A percentile compares a stretch with the other conserved stretches of the same genome.
Evolutionary conservation across 768 basidiomycete species (phyloP).

Genomic region (Nidula microcarpa): DNA sequence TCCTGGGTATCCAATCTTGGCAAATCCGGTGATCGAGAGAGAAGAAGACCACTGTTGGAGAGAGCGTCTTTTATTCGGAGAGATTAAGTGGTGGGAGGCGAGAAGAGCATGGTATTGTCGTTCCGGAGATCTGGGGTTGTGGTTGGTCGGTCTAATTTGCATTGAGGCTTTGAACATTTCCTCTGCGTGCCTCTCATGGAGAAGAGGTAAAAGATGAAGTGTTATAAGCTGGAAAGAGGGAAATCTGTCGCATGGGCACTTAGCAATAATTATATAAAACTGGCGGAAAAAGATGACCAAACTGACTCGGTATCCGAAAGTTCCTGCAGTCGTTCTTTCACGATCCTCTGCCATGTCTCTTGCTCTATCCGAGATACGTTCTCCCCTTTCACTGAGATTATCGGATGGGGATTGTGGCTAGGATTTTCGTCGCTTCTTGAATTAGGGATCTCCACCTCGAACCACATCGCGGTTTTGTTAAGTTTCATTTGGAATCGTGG

Average conservation of each 20-base stretch:
- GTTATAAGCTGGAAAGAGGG: constrained; percentile 60
- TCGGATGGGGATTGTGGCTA: constrained; percentile 6
- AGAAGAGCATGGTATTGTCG: constrained; percentile 55
- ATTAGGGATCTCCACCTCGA: constrained; percentile 24
- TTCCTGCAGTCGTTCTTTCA: constrained; percentile 34
- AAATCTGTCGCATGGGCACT: constrained; percentile 36
- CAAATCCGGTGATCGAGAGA: constrained; percentile 58
- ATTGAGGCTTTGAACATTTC: too few relatives aligned
- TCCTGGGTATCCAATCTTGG: constrained; percentile 74
- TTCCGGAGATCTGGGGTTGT: constrained; percentile 2
- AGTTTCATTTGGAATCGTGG: constrained; percentile 27
- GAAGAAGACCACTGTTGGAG: constrained; percentile 53
- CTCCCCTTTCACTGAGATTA: constrained; percentile 44
- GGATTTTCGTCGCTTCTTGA: constrained; percentile 7
- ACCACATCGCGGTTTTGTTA: constrained; percentile 22
- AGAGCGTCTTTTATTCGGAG: constrained; percentile 58
- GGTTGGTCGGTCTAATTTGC: neutral
- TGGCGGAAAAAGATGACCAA: neutral
- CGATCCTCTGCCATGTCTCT: constrained; percentile 40
- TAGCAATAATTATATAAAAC: neutral
- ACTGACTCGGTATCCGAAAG: constrained; percentile 27
- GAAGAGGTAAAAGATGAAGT: constrained; percentile 50
- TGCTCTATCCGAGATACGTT: constrained; percentile 43
- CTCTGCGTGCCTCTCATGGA: constrained; percentile 36
- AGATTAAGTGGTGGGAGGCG: constrained; percentile 71